phyloP scores from a whole-genome alignment of 2,329 filamentous ascomycete species.

The Trichophyton benhamiae region DNA sequence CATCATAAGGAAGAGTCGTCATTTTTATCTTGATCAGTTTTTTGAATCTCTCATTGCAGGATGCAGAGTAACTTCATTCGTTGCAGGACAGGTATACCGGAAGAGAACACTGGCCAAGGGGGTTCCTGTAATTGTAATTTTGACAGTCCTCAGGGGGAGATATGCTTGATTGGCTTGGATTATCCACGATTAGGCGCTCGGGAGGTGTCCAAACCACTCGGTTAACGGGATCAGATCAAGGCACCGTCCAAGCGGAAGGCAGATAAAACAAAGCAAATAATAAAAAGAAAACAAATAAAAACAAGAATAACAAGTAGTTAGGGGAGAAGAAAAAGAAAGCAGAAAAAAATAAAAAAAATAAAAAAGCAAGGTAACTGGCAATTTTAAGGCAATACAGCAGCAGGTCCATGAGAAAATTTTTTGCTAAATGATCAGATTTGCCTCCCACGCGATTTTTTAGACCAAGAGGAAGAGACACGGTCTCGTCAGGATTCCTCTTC shows the following conservation, averaged over 20 bases:
- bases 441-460: constrained; percentile 2
- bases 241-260: neutral
- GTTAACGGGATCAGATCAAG: neutral
- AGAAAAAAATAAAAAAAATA: neutral
- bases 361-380: neutral
- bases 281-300: neutral
- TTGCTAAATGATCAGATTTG: constrained; percentile 4
- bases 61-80: neutral
- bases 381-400: constrained; percentile 4
- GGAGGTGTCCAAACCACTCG: neutral
- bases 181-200: neutral
- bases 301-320: neutral
- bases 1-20: no score
- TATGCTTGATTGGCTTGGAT: neutral
- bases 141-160: neutral
- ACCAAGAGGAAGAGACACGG: constrained; percentile 5
- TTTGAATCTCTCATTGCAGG: neutral
- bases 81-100: neutral
- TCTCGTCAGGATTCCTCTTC: neutral
- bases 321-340: neutral
- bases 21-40: no score
- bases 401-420: neutral
- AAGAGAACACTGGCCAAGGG: neutral
- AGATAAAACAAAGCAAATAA: neutral
- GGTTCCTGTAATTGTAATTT: neutral